Evolutionary conservation across 1,284 basidiomycete species (phyloP), one percentile per base, ranked within the genome.

Genomic region (Leccinum pseudoinsigne): DNA sequence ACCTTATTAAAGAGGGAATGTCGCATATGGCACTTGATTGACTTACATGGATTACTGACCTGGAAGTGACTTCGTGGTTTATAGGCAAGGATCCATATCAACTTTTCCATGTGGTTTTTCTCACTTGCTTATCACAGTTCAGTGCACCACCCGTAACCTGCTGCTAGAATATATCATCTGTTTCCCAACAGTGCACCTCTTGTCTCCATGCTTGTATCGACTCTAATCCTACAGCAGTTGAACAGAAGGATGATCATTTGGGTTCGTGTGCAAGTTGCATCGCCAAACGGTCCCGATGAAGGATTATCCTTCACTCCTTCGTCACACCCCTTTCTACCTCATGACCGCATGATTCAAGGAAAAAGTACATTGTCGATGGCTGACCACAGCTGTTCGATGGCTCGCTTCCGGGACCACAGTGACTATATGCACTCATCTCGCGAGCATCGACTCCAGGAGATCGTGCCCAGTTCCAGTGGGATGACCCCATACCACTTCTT

Each of bases 321-420:
- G 10, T 56, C 58, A 45, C 23, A 40, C 55, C 45, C 34, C 55
- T 38, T 40, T 34, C 3, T 26, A 58, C 55, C 16, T 10, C 7
- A 21, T 14, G 14, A 26, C 16, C 11, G 11, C 47, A 51, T 31
- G 1, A 47, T 59, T 59, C 45, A 12, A 58, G 23, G 14, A 5
- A 56, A 54, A 55, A 16, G 51, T 36, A 21, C 53, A 21, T 56
- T 26, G 31, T 28, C 6, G 14, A 18, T 28, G 47, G 51, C 51
- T 11, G 9, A 23, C 50, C 16, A 26, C 45, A 21, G 10, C 50
- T 50, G 8, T 31, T 42, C 8, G 6, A n/a, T 31, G n/a, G 10
- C 23, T 28, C n/a, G 59, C 59, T 54, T 71, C 64, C 18, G 31
- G 50, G 40, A 57, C 68, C n/a, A 5, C 28, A 34, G 5, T 18